Base-by-base conservation (phyloP, 2,329 filamentous ascomycete genomes). In the Fusarium nelsonii region DNA sequence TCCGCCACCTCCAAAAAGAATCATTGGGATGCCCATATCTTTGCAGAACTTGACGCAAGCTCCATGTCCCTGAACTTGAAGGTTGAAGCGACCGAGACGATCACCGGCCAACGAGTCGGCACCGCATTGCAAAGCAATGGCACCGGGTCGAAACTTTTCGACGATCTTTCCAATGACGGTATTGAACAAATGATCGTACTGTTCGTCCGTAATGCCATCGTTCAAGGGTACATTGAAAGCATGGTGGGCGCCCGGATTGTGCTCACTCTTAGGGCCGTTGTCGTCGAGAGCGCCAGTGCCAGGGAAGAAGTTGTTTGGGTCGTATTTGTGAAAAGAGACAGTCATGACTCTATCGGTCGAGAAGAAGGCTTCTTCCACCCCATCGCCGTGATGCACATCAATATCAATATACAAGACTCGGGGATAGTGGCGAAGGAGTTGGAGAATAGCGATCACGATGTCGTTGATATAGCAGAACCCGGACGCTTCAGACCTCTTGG, bases 381-480 rank as follows among this genome's bases (percentile, higher is more conserved):
- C 93, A 77, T 97, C 93, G 65, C 93, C 93, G 70, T 97, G 93
- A 77, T 97, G 93, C 2, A 97, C 93, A 77, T 97, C 93, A 71
- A 97, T 97, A 77, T 97, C 93, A 73, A 98, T 94, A 80, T 98
- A 97, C 60, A 98, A 85, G 9, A 98, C 94, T 49, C 94, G 91
- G 16, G 93, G 90, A 73, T 94, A 89, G 75, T 91, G 87, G 32
- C 92, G 90, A 16, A 98, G 84, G 11, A 99, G 87, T 78, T 97
- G 92, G 37, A 98, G 86, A 73, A 97, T 96, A 36, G 92, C 93
- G 46, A 99, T 87, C 60, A 98, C 96, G 74, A 98, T 98, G 80
- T 99, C 96, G 79, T 99, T 99, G 82, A 98, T 94, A 82, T 99
- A 99, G 83, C 96, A 99, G 80, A 99, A 99, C 1, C 96, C 96